Evolutionary conservation across 345 rosid species (phyloP).

Genomic region (Passiflora organensis): DNA sequence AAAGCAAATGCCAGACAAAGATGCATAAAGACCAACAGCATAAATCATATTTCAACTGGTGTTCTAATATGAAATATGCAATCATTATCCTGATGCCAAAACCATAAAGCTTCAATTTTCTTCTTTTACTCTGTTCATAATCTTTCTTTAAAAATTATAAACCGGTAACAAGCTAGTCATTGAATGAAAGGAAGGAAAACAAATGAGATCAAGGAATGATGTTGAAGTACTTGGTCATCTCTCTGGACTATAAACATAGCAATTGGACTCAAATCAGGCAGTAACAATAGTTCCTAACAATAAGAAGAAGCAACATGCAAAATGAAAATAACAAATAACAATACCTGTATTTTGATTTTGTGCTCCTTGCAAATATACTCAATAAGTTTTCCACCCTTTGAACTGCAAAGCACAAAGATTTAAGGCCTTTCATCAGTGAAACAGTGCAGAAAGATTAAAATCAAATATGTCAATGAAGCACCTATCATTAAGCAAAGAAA

Average conservation of each 20-base stretch:
- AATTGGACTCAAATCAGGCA: neutral
- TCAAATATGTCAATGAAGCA: too few species aligned
- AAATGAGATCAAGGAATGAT: neutral
- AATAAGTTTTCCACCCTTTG: slow-evolving; percentile 58
- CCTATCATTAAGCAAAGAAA: too few species aligned
- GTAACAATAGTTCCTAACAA: neutral
- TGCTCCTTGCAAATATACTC: slow-evolving; percentile 57
- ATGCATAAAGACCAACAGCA: slow-evolving; percentile 1
- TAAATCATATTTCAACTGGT: neutral
- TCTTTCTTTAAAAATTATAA: too few species aligned
- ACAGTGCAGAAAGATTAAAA: neutral
- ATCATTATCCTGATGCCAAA: too few species aligned
- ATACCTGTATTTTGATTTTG: slow-evolving; percentile 62
- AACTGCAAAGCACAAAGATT: slow-evolving; percentile 39
- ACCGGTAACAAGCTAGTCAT: too few species aligned
- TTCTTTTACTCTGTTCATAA: too few species aligned
- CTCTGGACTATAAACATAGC: neutral
- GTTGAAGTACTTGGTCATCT: neutral
- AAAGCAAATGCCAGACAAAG: neutral
- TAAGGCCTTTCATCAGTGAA: neutral
- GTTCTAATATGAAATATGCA: too few species aligned
- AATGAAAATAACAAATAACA: slow-evolving; percentile 1
- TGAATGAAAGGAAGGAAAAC: too few species aligned
- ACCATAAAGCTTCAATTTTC: too few species aligned
- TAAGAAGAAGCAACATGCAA: neutral